Evolutionary conservation across 306 rosid genomes (phyloP), one percentile per base, ranked within the genome.

Genomic region (Medicago ruthenica): DNA sequence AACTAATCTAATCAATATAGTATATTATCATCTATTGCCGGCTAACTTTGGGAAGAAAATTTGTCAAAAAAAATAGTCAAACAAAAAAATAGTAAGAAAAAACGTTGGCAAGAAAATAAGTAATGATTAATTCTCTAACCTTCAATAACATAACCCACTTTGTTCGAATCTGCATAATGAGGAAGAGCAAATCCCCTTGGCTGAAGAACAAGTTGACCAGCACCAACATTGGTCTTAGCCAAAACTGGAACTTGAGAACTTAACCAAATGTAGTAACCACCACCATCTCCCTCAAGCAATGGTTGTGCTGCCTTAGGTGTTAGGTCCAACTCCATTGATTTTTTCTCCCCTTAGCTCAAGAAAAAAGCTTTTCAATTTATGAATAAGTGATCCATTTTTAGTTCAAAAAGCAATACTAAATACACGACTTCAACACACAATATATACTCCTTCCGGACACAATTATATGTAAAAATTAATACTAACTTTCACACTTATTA

Each of bases 151-250:
- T 70, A 82, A 4, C 92, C 89, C 0, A 91, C 0, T 81, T 91
- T 91, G 13, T 86, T 17, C 40, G 82, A 71, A 80, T 89, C 93
- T 0, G 87, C 76, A 69, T 88, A 85, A 47, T 89, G 96, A 73
- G 96, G 97, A 81, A 92, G 87, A 64, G 91, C 91, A 44, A 92
- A 88, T 20, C 93, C 97, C 11, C 41, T 58, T 17, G 92, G 91
- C 16, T 70, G 71, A 66, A 92, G 86, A 44, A 76, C 45, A 54
- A 92, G 85, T 0, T 58, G 78, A 44, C 90, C 88, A 16, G 89
- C 96, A 39, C 85, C 90, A 3, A 88, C 83, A 8, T 83, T 79
- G 54, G 37, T 20, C 31, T 74, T 47, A 8, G 79, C 82, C 17
- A 89, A 77, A 44, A 76, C 1, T 3, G 89, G 88, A 65, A 22